Conservation (phyloP, 192 early-diverging fungal genomes). For the Funneliformis mosseae region DNA sequence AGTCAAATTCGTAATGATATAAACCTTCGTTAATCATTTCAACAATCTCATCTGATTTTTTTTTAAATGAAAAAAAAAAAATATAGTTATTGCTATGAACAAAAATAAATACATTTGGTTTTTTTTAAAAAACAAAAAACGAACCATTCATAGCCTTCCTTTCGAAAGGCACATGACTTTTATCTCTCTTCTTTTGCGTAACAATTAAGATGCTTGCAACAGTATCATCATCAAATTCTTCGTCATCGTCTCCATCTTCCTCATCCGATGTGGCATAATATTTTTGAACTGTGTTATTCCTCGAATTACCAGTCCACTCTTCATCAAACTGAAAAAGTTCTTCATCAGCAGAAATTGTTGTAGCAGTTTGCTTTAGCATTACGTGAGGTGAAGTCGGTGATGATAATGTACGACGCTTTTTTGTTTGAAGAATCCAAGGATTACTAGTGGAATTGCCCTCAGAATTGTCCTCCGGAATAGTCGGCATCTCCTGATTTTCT, state of each 20-base stretch:
- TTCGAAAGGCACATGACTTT: conserved; percentile 74
- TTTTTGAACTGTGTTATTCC: conserved; percentile 51
- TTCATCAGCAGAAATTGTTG: conserved; percentile 58
- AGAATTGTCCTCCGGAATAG: neutral
- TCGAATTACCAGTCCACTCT: conserved; percentile 63
- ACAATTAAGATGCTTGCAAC: conserved; percentile 90
- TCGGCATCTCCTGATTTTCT: conserved; percentile 16
- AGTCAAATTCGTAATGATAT: conserved; percentile 84
- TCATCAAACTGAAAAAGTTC: conserved; percentile 82
- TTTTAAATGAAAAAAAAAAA: neutral
- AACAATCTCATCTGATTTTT: conserved; percentile 61
- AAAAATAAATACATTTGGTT: too few species aligned
- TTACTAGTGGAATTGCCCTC: neutral
- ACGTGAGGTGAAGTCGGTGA: conserved; percentile 14
- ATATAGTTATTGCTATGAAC: neutral
- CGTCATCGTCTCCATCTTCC: conserved; percentile 78
- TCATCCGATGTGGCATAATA: conserved; percentile 62
- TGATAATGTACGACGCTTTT: conserved; percentile 5
- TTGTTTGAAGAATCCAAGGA: conserved; percentile 3
- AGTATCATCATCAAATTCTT: conserved; percentile 91
- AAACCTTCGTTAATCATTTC: conserved; percentile 97
- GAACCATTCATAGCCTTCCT: conserved; percentile 68
- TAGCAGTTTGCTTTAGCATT: neutral
- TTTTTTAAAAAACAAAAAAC: neutral
- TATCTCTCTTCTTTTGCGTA: conserved; percentile 77